Percentiles rank a stretch among this genome's conserved stretches.
Evolutionary conservation across 139 green algal species (phyloP).

Genomic region (Auxenochlorella pyrenoidosa): DNA sequence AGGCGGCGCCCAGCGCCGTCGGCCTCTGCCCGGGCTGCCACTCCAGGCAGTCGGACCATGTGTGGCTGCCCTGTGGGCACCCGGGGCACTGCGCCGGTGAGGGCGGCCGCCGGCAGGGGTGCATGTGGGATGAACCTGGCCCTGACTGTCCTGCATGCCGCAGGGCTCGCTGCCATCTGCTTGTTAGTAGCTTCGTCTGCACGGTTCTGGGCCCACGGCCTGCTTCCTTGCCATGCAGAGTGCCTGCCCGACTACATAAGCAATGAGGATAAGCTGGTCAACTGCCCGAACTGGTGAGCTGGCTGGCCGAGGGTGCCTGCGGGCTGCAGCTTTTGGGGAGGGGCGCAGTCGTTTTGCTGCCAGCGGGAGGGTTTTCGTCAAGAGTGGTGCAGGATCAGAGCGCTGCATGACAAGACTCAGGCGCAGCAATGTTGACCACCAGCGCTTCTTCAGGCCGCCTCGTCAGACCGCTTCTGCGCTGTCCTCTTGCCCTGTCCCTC

Average conservation of each 20-base stretch:
- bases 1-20: not conserved
- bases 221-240: not conserved
- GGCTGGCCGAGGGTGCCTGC: no score
- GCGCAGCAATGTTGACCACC: no score
- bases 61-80: conserved; percentile 24
- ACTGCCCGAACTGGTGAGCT: not conserved
- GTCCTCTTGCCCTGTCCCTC: no score
- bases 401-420: no score
- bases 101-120: not conserved
- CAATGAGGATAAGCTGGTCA: not conserved
- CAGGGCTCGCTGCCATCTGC: not conserved
- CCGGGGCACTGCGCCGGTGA: conserved; percentile 15
- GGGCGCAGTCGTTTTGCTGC: no score
- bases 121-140: not conserved
- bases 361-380: no score
- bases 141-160: not conserved
- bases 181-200: not conserved
- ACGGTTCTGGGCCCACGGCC: not conserved
- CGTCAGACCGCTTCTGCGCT: no score
- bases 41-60: not conserved
- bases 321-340: no score
- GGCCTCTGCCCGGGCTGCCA: conserved; percentile 16
- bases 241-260: conserved; percentile 7
- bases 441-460: no score
- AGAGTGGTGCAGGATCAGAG: no score